Evolutionary conservation across 2,329 filamentous ascomycete genomes (phyloP).

Genomic region (Neophaeococcomyces mojaviensis): DNA sequence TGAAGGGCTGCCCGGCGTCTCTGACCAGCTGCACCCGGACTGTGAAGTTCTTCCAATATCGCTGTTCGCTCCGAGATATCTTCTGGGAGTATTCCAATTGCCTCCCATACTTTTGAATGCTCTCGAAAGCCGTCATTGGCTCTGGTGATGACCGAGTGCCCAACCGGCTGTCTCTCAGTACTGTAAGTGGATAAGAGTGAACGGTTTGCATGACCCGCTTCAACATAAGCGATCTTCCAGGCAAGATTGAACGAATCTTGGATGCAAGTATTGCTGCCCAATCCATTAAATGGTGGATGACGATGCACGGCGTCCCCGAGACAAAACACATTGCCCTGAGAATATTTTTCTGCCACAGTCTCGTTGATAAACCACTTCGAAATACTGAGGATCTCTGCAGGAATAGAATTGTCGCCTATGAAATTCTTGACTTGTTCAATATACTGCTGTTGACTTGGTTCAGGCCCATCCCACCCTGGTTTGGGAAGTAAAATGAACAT

Average conservation of each 20-base stretch:
- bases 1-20: slow-evolving; percentile 34
- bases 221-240: slow-evolving; percentile 31
- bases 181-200: slow-evolving; percentile 28
- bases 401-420: slow-evolving; percentile 49
- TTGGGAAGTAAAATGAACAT: slow-evolving; percentile 49
- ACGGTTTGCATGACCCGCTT: slow-evolving; percentile 27
- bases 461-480: slow-evolving; percentile 25
- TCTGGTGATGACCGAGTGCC: slow-evolving; percentile 44
- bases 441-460: slow-evolving; percentile 43
- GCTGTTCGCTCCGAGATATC: slow-evolving; percentile 33
- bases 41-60: slow-evolving; percentile 36
- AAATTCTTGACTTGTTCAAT: slow-evolving; percentile 39
- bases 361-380: slow-evolving; percentile 57
- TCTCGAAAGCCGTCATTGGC: slow-evolving; percentile 52
- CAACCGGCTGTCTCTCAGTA: slow-evolving; percentile 29
- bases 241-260: slow-evolving; percentile 32
- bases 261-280: slow-evolving; percentile 33
- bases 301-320: slow-evolving; percentile 33
- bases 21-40: slow-evolving; percentile 31
- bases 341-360: slow-evolving; percentile 52
- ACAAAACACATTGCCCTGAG: slow-evolving; percentile 41
- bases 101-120: slow-evolving; percentile 41
- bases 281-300: slow-evolving; percentile 30
- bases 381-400: slow-evolving; percentile 45
- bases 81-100: slow-evolving; percentile 38